Evolutionary conservation across 2,329 filamentous ascomycete species (phyloP), one percentile per base, ranked within the genome.

Genomic region (Aspergillus sergii): DNA sequence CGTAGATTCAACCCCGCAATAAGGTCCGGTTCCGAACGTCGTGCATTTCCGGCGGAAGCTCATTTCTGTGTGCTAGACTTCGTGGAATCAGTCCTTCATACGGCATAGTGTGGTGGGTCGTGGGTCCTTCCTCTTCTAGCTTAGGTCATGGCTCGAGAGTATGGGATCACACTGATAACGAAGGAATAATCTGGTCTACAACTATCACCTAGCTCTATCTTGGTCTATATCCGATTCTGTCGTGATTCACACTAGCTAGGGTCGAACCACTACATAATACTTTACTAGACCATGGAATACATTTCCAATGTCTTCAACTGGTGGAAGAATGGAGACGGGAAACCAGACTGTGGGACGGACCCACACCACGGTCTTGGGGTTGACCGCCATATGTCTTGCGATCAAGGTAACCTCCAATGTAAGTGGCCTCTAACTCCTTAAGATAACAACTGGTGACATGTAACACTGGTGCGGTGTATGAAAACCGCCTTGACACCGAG

Each of bases 261-360:
- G 34, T 16, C 2, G 2, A 1, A 7, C 7, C 6, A 8, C 2
- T 1, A 16, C 1, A 16, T 7, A 7, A 5, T 36, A 36, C 14
- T 7, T 16, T 36, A 12, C 12, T 36, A 2, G 16, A 16, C 2
- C 5, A 16, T 36, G 34, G 14, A 36, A 36, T 36, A 43, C 11
- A 11, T 21, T 21, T 21, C 19, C 19, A 3, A 8, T 19, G 21
- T 21, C 41, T 36, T 43, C 8, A 43, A 4, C 41, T 43, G 16
- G 41, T 36, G 34, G 34, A 7, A 34, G 3, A 4, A 11, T 34
- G 10, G 34, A 16, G 34, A 36, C 34, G 34, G 14, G 34, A 7
- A 36, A 3, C 34, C 6, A 6, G 14, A 16, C 34, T 16, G 34
- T 21, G 19, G 41, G 41, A 19, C 41, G n/a, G 41, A 43, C 41